Evolutionary conservation across 257 asterid genomes (phyloP), one percentile per base, ranked within the genome.

Genomic region (Solanum chilense): DNA sequence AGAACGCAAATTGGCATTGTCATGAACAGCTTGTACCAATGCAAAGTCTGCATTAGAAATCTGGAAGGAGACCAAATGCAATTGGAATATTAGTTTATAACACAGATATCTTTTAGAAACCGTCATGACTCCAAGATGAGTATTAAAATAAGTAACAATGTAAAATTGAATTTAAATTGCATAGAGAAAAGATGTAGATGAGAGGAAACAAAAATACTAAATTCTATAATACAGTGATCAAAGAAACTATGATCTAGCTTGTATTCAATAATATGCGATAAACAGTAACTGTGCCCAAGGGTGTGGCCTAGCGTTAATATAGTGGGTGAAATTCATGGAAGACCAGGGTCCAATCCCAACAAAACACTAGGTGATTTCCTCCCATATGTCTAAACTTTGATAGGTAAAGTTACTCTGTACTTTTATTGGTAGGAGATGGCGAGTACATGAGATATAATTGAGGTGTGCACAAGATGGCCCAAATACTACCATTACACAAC

Each of bases 1-100:
- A 81, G 98, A 93, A 20, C 94, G 98, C 82, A 97, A 89, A 88
- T 92, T 92, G 70, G 96, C 98, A 94, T 96, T 96, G 91, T 96
- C 99, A 88, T 93, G 98, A 88, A 89, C 95, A 73, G 93, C 91
- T 88, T 95, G 96, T 62, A 92, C 95, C 89, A 94, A 90, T 35
- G 94, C 93, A 71, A 94, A 96, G 89, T 96, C 98, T 29, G 97
- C 99, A 91, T 83, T 89, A 71, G 95, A 92, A 69, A 93, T 93
- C 98, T 97, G 95, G 69, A 80, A 85, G 74, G 88, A 62, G 86
- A 60, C 89, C 60, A 42, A 56, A 85, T 85, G 87, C 88, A 85
- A 41, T 39, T 18, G 52, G 69, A 14, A 69, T 42, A 84, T 84
- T 47, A 27, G 29, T 25, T 68, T 82, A 69, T 39, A 69, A 39